Evolutionary conservation across 2,329 filamentous ascomycete genomes (phyloP).

Genomic region (Fusarium acutatum): DNA sequence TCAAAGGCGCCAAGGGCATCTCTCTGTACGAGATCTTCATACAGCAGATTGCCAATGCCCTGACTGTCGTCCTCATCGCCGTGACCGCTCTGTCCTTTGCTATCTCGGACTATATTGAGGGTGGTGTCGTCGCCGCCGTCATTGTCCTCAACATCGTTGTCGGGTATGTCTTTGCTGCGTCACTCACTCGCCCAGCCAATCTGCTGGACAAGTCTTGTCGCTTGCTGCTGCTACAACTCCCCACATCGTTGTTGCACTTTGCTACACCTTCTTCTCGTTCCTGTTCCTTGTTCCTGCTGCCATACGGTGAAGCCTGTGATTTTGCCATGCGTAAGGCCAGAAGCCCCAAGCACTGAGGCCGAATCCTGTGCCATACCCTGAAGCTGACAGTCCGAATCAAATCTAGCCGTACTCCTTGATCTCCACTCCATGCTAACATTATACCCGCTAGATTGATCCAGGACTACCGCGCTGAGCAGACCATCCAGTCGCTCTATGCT

Average conservation of each 20-base stretch:
- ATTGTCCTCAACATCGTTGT: slow-evolving; percentile 74
- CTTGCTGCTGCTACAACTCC: slow-evolving; percentile 20
- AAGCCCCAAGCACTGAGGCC: slow-evolving; percentile 41
- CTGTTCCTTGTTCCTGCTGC: slow-evolving; percentile 31
- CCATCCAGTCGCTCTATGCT: slow-evolving; percentile 67
- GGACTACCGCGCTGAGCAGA: slow-evolving; percentile 69
- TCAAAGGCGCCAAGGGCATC: slow-evolving; percentile 75
- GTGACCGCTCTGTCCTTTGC: slow-evolving; percentile 76
- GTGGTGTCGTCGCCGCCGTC: slow-evolving; percentile 69
- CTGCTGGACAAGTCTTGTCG: slow-evolving; percentile 16
- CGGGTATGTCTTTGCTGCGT: slow-evolving; percentile 57
- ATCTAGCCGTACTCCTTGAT: slow-evolving; percentile 14
- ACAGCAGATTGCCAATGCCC: slow-evolving; percentile 79
- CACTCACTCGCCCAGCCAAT: slow-evolving; percentile 30
- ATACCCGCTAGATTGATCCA: slow-evolving; percentile 59
- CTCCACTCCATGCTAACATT: slow-evolving; percentile 40
- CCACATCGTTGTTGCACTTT: slow-evolving; percentile 32
- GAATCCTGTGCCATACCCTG: slow-evolving; percentile 41
- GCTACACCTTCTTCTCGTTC: slow-evolving; percentile 20
- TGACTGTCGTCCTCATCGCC: slow-evolving; percentile 78
- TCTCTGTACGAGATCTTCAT: slow-evolving; percentile 80
- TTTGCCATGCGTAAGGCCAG: slow-evolving; percentile 37
- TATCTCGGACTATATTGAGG: slow-evolving; percentile 71
- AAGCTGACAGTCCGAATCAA: slow-evolving; percentile 38
- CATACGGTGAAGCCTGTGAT: slow-evolving; percentile 43